Percentiles rank a stretch among this genome's conserved stretches.
phyloP scores from a whole-genome alignment of 1,284 basidiomycete genomes.

The Melampsora medusae region DNA sequence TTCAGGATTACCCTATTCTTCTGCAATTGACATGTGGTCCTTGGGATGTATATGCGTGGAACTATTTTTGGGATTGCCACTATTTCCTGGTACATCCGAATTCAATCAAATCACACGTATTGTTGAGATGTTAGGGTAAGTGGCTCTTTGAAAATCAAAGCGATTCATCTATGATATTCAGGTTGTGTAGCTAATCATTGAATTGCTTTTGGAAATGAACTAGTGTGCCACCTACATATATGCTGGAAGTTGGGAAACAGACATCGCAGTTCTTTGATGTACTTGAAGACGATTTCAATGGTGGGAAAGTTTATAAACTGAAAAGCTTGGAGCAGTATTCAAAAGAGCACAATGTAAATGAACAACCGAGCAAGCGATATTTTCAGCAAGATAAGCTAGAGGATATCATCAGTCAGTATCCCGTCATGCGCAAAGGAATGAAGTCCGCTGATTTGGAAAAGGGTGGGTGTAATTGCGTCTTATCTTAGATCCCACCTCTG shows the following conservation, averaged over 20 bases:
- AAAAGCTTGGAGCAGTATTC: constrained; percentile 94
- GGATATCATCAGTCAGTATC: constrained; percentile 93
- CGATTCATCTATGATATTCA: background rate
- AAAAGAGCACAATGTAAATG: constrained; percentile 86
- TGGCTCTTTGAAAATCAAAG: constrained; percentile 45
- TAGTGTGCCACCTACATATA: constrained; percentile 81
- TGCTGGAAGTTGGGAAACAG: constrained; percentile 96
- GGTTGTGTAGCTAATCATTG: background rate
- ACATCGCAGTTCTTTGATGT: constrained; percentile 88
- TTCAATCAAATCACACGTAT: constrained; percentile 97
- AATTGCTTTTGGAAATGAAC: constrained; percentile 4
- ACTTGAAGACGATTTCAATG: constrained; percentile 66
- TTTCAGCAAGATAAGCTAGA: constrained; percentile 91
- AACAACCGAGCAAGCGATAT: constrained; percentile 97
- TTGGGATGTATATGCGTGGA: constrained; percentile 95
- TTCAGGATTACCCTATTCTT: constrained; percentile 74
- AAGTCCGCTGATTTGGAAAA: constrained; percentile 86
- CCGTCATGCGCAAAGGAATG: constrained; percentile 74
- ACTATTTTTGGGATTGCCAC: constrained; percentile 88
- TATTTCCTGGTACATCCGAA: constrained; percentile 98
- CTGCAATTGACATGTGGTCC: constrained; percentile 94
- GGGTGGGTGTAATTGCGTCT: constrained; percentile 61
- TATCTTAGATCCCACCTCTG: background rate
- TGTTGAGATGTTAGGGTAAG: constrained; percentile 95
- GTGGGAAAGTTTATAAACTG: constrained; percentile 77